Evolutionary conservation across 2,329 filamentous ascomycete species (phyloP), one percentile per base, ranked within the genome.

Genomic region (Lecanoromycetidae sp.): DNA sequence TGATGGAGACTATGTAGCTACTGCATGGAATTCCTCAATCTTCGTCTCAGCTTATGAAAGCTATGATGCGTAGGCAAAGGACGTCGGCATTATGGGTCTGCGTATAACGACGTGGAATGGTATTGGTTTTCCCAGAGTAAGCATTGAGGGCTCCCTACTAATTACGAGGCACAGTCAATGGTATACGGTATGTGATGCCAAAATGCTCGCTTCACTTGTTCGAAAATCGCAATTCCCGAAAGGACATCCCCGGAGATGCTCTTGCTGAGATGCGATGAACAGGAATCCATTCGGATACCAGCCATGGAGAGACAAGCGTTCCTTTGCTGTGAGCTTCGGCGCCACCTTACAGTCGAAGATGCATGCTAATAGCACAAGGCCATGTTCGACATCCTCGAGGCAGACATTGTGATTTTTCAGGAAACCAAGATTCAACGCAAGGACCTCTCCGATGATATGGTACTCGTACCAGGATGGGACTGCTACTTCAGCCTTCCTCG

Each of bases 401-500:
- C 88, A 44, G 91, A 98, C 62, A 91, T 98, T 54, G 79, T 96
- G 15, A 75, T 95, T 49, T 87, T 96, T 71, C 91, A 98, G 63
- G 91, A 96, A 65, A 81, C 87, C 35, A 98, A 96, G 66, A 95
- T 96, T 33, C 91, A 96, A 61, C 76, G 83, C 48, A 94, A 94
- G 61, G 88, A 95, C 56, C 70, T 98, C 1, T 75, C 73, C 33
- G 91, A 96, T 71, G 91, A 96, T 57, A 96, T 96, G 87, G 88
- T 96, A 8, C 70, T 96, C 27, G 79, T 96, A 0, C 80, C 85
- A 0, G 91, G 91, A 10, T 98, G 90, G 90, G 91, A 98, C 61
- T 88, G 88, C 54, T 94, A 82, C 66, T 95, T 95, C 66, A 95
- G 87, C 61, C 71, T 98, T 20, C 91, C 91, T 0, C 87, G 82